Percentiles rank a stretch among this genome's conserved stretches.
Evolutionary conservation across 305 asterid species (phyloP).

Genomic region (Salvia sclarea): DNA sequence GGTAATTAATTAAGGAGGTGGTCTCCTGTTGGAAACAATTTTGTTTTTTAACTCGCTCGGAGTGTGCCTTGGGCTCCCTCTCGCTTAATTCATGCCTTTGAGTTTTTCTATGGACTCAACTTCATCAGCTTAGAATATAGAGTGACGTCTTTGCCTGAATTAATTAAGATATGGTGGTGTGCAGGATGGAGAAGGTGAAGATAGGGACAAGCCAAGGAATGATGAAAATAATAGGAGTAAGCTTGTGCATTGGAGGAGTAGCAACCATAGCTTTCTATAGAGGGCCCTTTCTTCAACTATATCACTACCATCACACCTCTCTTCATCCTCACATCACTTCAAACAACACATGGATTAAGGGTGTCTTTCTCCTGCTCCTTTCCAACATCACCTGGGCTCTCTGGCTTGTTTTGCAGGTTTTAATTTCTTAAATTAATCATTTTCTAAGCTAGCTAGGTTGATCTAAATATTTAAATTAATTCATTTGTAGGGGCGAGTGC

Average conservation of each 20-base stretch:
- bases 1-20: no score
- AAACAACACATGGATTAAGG: slow-evolving; percentile 56
- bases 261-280: slow-evolving; percentile 69
- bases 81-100: no score
- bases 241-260: slow-evolving; percentile 64
- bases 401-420: slow-evolving; percentile 86
- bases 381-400: slow-evolving; percentile 60
- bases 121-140: no score
- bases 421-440: no score
- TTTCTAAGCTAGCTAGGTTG: no score
- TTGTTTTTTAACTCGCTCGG: no score
- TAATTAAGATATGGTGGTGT: no score
- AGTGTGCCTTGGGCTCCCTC: no score
- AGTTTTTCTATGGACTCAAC: no score
- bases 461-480: no score
- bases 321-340: slow-evolving; percentile 37
- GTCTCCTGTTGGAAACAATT: no score
- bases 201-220: slow-evolving; percentile 52
- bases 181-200: slow-evolving; percentile 71
- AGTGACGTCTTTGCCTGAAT: no score
- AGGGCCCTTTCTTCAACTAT: slow-evolving; percentile 58
- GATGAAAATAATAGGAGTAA: slow-evolving; percentile 57
- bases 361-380: slow-evolving; percentile 74
- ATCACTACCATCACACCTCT: slow-evolving; percentile 50
- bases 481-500: slow-evolving; percentile 58